Evolutionary conservation across 2,329 filamentous ascomycete species (phyloP).

Genomic region (Mariannaea sp.): DNA sequence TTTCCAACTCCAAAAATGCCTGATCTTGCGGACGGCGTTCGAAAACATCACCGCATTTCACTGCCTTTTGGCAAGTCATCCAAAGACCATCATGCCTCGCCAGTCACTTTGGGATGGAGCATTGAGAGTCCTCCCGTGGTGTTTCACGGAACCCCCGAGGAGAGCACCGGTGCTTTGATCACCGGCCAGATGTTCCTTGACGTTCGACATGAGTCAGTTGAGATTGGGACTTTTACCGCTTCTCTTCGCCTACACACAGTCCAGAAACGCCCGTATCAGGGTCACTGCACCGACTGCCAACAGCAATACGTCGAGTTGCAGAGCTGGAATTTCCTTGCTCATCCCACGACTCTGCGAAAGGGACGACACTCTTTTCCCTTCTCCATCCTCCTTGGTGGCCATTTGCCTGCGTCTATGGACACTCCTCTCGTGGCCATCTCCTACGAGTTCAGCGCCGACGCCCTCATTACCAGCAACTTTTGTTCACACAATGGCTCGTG

Average conservation of each 20-base stretch:
- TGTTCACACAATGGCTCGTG: constrained; percentile 44
- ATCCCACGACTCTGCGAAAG: constrained; percentile 55
- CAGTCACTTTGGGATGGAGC: constrained; percentile 56
- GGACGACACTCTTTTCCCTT: constrained; percentile 82
- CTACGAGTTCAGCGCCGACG: constrained; percentile 77
- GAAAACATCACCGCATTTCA: constrained; percentile 50
- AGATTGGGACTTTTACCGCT: constrained; percentile 76
- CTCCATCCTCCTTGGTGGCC: constrained; percentile 81
- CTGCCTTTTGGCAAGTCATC: constrained; percentile 50
- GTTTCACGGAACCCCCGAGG: constrained; percentile 75
- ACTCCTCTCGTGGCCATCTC: constrained; percentile 73
- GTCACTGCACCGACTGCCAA: constrained; percentile 78
- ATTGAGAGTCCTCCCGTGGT: constrained; percentile 89
- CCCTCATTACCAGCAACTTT: constrained; percentile 61
- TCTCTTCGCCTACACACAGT: constrained; percentile 70
- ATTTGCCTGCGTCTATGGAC: constrained; percentile 83
- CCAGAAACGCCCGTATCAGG: constrained; percentile 81
- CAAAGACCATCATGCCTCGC: constrained; percentile 48
- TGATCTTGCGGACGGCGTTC: constrained; percentile 45
- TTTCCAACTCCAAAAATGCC: constrained; percentile 44
- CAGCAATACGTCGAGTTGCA: constrained; percentile 74
- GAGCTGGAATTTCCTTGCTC: constrained; percentile 76
- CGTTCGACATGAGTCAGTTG: constrained; percentile 67
- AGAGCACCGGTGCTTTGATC: constrained; percentile 82
- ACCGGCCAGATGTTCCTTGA: constrained; percentile 80